Conservation (phyloP, 495 filamentous ascomycete genomes). For the Penicillium goetzii region DNA sequence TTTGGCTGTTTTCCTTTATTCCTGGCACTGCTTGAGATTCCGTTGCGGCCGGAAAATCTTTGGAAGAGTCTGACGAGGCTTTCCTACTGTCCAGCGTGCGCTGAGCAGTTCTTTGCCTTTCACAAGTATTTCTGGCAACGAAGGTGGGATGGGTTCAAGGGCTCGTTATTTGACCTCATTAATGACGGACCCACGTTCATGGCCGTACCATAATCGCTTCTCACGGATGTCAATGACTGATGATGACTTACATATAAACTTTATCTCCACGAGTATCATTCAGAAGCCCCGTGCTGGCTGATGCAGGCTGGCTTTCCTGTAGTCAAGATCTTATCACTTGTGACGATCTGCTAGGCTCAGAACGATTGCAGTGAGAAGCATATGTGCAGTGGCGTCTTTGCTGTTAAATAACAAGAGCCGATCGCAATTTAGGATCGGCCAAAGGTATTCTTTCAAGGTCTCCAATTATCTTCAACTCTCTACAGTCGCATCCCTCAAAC, state of each 20-base stretch:
- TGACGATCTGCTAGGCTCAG: not conserved
- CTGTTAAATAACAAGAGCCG: not conserved
- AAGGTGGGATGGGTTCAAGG: conserved; percentile 11
- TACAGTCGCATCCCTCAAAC: not conserved
- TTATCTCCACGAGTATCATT: not conserved
- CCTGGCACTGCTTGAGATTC: conserved; percentile 9
- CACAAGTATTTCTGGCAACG: conserved; percentile 12
- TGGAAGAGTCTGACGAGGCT: conserved; percentile 9
- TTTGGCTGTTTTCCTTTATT: conserved; percentile 10
- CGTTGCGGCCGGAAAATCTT: conserved; percentile 2
- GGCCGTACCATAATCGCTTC: conserved; percentile 4
- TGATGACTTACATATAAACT: not conserved
- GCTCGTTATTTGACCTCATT: conserved; percentile 8
- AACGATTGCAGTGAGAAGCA: not conserved
- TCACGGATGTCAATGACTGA: not conserved
- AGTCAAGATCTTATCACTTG: not conserved
- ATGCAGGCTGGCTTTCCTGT: not conserved
- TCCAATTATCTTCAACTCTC: not conserved
- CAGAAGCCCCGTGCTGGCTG: not conserved
- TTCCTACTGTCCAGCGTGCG: conserved; percentile 7
- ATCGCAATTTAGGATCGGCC: not conserved
- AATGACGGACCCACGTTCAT: conserved; percentile 3
- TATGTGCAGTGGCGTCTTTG: not conserved
- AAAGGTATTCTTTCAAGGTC: not conserved
- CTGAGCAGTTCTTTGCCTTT: conserved; percentile 14